Evolutionary conservation across 306 rosid genomes (phyloP).

Genomic region (Benincasa hispida): DNA sequence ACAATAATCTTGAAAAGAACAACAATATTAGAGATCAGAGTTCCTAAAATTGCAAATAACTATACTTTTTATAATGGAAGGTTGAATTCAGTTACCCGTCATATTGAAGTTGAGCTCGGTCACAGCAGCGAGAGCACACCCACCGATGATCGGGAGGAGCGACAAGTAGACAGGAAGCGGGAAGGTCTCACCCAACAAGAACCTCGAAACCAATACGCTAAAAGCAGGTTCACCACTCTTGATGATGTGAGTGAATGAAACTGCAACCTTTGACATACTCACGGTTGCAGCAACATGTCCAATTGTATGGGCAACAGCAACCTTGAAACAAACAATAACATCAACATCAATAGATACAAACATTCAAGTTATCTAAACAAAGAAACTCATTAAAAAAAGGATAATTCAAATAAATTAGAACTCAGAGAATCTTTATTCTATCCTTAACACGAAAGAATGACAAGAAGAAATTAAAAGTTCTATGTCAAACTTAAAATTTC

Average conservation of each 20-base stretch:
- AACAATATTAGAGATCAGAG: not conserved
- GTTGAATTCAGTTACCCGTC: slow-evolving; percentile 38
- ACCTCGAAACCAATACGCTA: slow-evolving; percentile 81
- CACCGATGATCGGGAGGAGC: slow-evolving; percentile 90
- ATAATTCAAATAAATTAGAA: not conserved
- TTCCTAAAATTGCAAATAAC: not conserved
- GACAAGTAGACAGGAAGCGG: slow-evolving; percentile 73
- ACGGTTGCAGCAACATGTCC: slow-evolving; percentile 98
- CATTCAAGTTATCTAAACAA: not conserved
- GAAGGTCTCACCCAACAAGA: slow-evolving; percentile 83
- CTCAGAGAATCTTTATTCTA: not conserved
- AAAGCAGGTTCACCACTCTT: slow-evolving; percentile 99
- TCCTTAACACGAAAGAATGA: not conserved
- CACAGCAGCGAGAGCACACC: slow-evolving; percentile 91
- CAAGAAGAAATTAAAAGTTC: not conserved
- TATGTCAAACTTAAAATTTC: not conserved
- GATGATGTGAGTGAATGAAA: slow-evolving; percentile 94
- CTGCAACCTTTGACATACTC: slow-evolving; percentile 99
- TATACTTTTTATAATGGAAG: not conserved
- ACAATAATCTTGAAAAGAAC: not conserved
- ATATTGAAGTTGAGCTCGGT: slow-evolving; percentile 98
- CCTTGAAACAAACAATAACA: slow-evolving; percentile 26
- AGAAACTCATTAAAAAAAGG: not conserved
- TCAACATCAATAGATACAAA: slow-evolving; percentile 3
- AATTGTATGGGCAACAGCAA: slow-evolving; percentile 93